phyloP scores from a whole-genome alignment of 108 stramenopile species.

The Mediolabrus comicus region DNA sequence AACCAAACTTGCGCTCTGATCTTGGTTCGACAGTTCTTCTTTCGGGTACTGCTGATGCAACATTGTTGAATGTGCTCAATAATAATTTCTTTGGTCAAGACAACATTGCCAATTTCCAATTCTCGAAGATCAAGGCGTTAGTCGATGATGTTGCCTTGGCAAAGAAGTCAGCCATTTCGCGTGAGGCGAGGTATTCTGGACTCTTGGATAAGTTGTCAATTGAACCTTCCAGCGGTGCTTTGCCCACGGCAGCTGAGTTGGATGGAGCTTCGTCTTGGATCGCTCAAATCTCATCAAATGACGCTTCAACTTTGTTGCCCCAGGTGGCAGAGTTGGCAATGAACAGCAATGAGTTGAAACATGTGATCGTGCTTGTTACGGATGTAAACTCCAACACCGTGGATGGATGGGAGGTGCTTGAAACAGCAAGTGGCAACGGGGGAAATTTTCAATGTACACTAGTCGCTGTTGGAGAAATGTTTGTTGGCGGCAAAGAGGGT shows the following conservation, averaged over 20 bases:
- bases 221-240: constrained; percentile 11
- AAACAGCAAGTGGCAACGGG: constrained; percentile 6
- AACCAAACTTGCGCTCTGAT: constrained; percentile 16
- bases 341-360: constrained; percentile 41
- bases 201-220: constrained; percentile 78
- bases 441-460: constrained; percentile 53
- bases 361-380: constrained; percentile 65
- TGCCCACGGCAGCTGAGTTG: constrained; percentile 55
- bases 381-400: constrained; percentile 22
- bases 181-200: constrained; percentile 84
- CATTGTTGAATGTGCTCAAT: constrained; percentile 21
- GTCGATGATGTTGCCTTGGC: constrained; percentile 62
- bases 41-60: constrained; percentile 16
- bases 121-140: constrained; percentile 77
- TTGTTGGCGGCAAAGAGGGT: constrained; percentile 58
- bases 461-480: constrained; percentile 60
- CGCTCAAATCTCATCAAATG: constrained; percentile 28
- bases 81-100: constrained; percentile 34
- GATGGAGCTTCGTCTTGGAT: constrained; percentile 65
- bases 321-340: constrained; percentile 41
- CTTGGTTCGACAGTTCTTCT: constrained; percentile 27
- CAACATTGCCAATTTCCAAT: constrained; percentile 52
- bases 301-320: constrained; percentile 6
- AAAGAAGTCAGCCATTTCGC: constrained; percentile 80
- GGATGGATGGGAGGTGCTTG: constrained; percentile 47